Evolutionary conservation across 176 grass and related monocot genomes (phyloP).

Genomic region (Puccinellia tenuiflora): DNA sequence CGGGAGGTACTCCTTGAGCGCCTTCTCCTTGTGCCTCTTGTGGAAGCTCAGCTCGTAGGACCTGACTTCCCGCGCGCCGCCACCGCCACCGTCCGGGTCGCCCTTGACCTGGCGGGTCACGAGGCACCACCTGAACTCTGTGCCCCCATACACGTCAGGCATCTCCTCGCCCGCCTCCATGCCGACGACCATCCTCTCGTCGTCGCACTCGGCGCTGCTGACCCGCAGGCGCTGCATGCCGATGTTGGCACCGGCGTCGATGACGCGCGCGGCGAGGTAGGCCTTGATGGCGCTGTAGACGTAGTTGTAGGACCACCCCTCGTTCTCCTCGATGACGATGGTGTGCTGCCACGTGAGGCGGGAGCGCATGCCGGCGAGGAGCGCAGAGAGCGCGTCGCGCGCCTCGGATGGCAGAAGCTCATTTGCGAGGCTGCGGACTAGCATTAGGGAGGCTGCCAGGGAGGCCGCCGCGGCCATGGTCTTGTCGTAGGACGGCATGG

Average conservation of each 20-base stretch:
- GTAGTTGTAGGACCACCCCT: constrained; percentile 33
- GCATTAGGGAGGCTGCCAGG: constrained; percentile 38
- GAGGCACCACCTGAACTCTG: constrained; percentile 38
- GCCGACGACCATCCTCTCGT: constrained; percentile 24
- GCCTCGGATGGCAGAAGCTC: constrained; percentile 47
- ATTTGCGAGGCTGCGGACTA: constrained; percentile 38
- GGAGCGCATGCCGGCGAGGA: constrained; percentile 30
- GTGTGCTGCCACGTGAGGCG: constrained; percentile 37
- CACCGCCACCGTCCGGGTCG: not conserved
- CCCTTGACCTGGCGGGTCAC: not conserved
- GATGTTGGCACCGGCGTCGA: constrained; percentile 1
- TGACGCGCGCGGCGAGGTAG: constrained; percentile 26
- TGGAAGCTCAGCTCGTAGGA: constrained; percentile 66
- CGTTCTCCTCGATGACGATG: constrained; percentile 52
- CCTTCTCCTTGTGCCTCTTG: constrained; percentile 60
- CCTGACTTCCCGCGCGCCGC: constrained; percentile 1
- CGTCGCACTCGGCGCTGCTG: constrained; percentile 1
- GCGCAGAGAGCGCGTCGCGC: constrained; percentile 14
- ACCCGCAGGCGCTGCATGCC: constrained; percentile 27
- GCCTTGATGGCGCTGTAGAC: constrained; percentile 21
- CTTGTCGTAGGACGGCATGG: constrained; percentile 53
- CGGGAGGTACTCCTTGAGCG: constrained; percentile 64
- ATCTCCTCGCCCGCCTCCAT: constrained; percentile 50
- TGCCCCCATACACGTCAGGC: constrained; percentile 24
- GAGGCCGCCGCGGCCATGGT: constrained; percentile 44